Base-by-base conservation (phyloP, 129 eudicot genomes). In the Centella asiatica region DNA sequence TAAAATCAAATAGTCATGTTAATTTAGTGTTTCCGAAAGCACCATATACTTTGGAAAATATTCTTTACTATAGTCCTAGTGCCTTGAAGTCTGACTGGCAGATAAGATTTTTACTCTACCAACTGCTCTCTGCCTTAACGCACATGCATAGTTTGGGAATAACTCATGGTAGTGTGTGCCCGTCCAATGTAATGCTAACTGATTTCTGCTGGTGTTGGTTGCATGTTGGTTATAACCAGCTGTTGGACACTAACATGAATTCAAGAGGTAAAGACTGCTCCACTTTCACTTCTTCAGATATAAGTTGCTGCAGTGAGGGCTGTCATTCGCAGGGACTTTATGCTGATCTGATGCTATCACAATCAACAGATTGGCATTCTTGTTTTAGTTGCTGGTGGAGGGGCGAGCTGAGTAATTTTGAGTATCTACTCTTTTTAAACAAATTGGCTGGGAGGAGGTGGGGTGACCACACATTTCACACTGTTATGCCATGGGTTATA, bases 401-500 rank as follows among this genome's bases (percentile, higher is more conserved):
- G 51, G 95, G 98, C 62, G 95, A 87, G 49, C 34, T 92, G 72
- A 84, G 88, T 70, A 92, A 92, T 69, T 92, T 92, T 70, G 98
- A 87, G 42, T 92, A 92, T 78, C 85, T 92, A 46, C 84, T 92
- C 12, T 56, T 82, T 58, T 76, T 92, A 54, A 92, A 92, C 74
- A 78, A 76, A 52, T 42, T 87, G 65, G 95, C 98, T 22, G 98
- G 98, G 68, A 87, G 98, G 70, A 87, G 96, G 68, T 92, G 96
- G 96, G 95, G 98, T 0, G 98, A 92, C 62, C 86, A 92, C 62
- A 80, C 88, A 62, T 92, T 92, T 68, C 83, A 87, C 65, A 80
- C 82, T 2, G 98, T 92, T 28, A 92, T 92, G 98, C 98, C 98
- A 53, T 92, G 98, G 96, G 84, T 92, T 46, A 80, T 87, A 51